Evolutionary conservation across 768 basidiomycete species (phyloP).

Genomic region (Lentinula sp.): DNA sequence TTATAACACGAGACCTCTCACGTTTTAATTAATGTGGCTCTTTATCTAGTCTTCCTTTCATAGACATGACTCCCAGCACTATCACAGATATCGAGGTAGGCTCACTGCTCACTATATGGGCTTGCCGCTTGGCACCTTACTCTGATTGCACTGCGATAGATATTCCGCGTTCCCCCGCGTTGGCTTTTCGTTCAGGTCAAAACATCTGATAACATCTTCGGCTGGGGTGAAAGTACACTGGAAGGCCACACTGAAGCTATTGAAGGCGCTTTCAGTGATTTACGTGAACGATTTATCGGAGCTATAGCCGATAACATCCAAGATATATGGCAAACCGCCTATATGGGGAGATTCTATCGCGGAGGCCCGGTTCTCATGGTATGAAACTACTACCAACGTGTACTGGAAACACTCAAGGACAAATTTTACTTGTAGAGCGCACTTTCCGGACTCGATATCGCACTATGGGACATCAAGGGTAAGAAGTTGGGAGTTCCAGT

Average conservation of each 20-base stretch:
- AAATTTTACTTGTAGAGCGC: slow-evolving; percentile 31
- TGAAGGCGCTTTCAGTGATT: slow-evolving; percentile 57
- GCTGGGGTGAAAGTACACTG: slow-evolving; percentile 73
- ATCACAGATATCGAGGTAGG: slow-evolving; percentile 10
- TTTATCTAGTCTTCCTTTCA: background rate
- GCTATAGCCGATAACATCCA: slow-evolving; percentile 62
- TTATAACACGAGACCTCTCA: background rate
- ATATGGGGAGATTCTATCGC: slow-evolving; percentile 65
- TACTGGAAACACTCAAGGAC: background rate
- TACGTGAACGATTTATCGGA: slow-evolving; percentile 54
- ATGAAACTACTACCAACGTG: background rate
- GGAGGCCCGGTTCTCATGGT: slow-evolving; percentile 71
- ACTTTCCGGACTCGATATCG: slow-evolving; percentile 59
- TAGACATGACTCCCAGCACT: background rate
- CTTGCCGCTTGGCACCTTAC: background rate
- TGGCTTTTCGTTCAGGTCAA: slow-evolving; percentile 74
- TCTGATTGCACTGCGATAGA: slow-evolving; percentile 20
- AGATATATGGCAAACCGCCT: slow-evolving; percentile 66
- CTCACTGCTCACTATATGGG: background rate
- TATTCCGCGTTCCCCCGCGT: slow-evolving; percentile 63
- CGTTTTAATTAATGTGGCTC: background rate
- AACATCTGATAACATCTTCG: slow-evolving; percentile 54
- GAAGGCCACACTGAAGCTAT: slow-evolving; percentile 73
- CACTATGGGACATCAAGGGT: slow-evolving; percentile 77
- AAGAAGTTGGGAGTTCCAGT: slow-evolving; percentile 62